Base-by-base conservation (phyloP, 305 asterid genomes). In the Fraxinus latifolia region DNA sequence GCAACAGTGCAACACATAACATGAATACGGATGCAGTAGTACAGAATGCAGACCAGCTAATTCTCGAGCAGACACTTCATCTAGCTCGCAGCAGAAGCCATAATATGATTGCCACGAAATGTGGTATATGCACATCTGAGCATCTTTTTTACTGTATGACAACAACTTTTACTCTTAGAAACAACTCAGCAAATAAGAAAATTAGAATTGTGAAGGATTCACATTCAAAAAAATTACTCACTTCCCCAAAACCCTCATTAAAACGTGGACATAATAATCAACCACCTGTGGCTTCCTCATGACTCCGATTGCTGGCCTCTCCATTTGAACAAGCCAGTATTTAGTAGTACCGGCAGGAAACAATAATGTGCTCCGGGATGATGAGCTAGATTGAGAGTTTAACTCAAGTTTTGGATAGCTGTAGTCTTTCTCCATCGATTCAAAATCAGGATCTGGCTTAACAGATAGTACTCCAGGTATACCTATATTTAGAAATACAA, bases 71-170 rank as follows among this genome's bases (percentile, higher is more conserved):
- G 95, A 90, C 73, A 85, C 91, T 58, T 91, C 92, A 81, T 95
- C 97, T 68, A 95, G 86, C 80, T 91, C 94, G 82, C 97, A 90
- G 84, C 97, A 95, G 91, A 95, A 95, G 76, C 96, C 99, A 77
- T 86, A 91, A 85, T 83, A 82, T 71, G 95, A 88, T 81, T 90
- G 87, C 95, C 95, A 92, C 0, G 97, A 93, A 50, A 90, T 81
- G 42, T 93, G 96, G 86, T 93, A 94, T 44, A 95, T 89, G 86
- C 99, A 95, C 98, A 93, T 93, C 83, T 94, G 98, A 71, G 98
- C 95, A 82, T 93, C 99, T 79, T 82, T 85, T 85, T 91, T 95
- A 79, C 99, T 94, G 91, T 67, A 55, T 80, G 78, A 81, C 80
- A 83, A 83, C 76, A 79, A 29, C 78, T 27, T 47, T 50, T 27